Evolutionary conservation across 768 basidiomycete species (phyloP).

Genomic region (Chalciporus pseudorubinellus): DNA sequence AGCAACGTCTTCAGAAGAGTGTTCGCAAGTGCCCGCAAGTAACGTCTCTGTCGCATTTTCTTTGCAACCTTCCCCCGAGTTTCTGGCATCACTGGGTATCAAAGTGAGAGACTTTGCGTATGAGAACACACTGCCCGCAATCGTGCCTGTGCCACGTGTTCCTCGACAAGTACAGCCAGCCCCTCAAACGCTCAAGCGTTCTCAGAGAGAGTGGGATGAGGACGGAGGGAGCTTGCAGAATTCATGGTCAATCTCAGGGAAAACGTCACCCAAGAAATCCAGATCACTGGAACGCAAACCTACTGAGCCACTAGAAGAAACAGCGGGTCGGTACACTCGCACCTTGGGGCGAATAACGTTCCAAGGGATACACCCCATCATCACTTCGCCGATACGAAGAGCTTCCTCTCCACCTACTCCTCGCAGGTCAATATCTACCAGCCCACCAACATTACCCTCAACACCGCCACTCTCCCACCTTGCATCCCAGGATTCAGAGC

Average conservation of each 20-base stretch:
- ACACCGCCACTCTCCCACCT: slow-evolving; percentile 24
- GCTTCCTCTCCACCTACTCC: slow-evolving; percentile 4
- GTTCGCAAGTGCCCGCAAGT: slow-evolving; percentile 18
- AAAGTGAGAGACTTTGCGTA: slow-evolving; percentile 63
- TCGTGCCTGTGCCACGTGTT: slow-evolving; percentile 47
- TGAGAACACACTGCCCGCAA: slow-evolving; percentile 62
- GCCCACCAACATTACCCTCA: slow-evolving; percentile 29
- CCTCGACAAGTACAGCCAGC: slow-evolving; percentile 50
- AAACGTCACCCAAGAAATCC: slow-evolving; percentile 20
- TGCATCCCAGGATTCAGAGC: slow-evolving; percentile 46
- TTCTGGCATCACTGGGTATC: slow-evolving; percentile 35
- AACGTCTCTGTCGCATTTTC: slow-evolving; percentile 5
- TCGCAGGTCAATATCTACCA: slow-evolving; percentile 12
- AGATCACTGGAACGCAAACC: slow-evolving; percentile 29
- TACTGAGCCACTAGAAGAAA: slow-evolving; percentile 36
- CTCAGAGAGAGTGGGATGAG: slow-evolving; percentile 32
- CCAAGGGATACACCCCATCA: slow-evolving; percentile 15
- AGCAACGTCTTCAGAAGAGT: slow-evolving; percentile 8
- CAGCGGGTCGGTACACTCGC: slow-evolving; percentile 13
- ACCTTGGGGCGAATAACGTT: slow-evolving; percentile 19
- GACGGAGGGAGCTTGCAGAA: slow-evolving; percentile 20
- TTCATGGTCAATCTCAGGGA: slow-evolving; percentile 9
- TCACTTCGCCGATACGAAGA: slow-evolving; percentile 6
- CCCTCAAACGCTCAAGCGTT: slow-evolving; percentile 38
- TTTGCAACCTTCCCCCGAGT: slow-evolving; percentile 37